Base-by-base conservation (phyloP, 2,329 filamentous ascomycete species). In the Penicillium sp. region DNA sequence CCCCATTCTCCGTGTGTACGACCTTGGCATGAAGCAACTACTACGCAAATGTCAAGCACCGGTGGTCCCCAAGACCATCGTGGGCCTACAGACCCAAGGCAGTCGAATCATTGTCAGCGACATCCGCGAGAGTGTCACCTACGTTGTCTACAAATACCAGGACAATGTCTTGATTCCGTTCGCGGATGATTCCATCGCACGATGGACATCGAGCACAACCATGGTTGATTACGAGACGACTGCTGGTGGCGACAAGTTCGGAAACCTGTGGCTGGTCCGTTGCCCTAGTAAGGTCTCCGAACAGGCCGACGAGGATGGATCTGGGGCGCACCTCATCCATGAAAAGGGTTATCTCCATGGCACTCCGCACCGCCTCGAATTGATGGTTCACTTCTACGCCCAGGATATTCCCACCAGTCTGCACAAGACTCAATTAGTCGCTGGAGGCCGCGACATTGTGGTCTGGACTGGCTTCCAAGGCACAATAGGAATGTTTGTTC, bases 151-250 rank as follows among this genome's bases (percentile, higher is more conserved):
- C 80, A 97, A 99, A 74, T 87, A 88, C 42, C 86, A 91, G 63
- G 89, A 92, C 63, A 97, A 97, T 74, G 89, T 89, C 66, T 80
- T 99, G 46, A 95, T 99, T 57, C 89, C 93, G 0, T 99, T 99
- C 68, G 90, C 85, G 18, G 94, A 99, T 70, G 94, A 99, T 71
- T 89, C 87, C 7, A 83, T 97, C 58, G 82, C 92, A 49, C 86
- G 94, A 32, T 97, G 92, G 90, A 96, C 91, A 1, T 96, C 91
- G 0, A 89, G 89, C 64, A 89, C 89, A 1, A 84, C 92, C 3
- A 96, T 99, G 91, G 87, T 97, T 2, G 94, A 99, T 75, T 99
- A 99, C 74, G 94, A 99, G 72, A 96, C 94, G 1, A 86, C 90
- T 24, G 92, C 92, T 3, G 94, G 93, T 35, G 93, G 93, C 35